These are phyloP conservation scores for Beta lomatogona DNA, from an alignment of 179 eudicot genomes.

Conservation along the genomic window DNA sequence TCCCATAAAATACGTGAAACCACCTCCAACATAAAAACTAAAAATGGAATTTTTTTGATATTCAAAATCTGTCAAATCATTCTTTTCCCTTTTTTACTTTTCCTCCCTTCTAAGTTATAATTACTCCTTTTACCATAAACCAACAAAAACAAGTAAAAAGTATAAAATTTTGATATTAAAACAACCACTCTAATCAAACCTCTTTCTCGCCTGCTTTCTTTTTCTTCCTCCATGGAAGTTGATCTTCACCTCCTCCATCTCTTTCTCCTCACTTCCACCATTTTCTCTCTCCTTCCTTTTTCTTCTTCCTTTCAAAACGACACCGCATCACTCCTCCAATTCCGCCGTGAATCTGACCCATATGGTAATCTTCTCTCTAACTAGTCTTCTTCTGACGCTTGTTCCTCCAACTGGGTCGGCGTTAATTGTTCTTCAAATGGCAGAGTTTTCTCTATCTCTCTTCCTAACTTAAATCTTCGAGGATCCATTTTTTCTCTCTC, in stretches of 20 bases:
- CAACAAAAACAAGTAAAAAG: not conserved
- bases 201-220: conserved; percentile 16
- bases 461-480: conserved; percentile 74
- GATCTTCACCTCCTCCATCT: not conserved
- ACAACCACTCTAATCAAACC: not conserved
- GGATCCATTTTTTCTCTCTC: conserved; percentile 69
- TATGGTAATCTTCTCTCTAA: conserved; percentile 70
- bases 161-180: not conserved
- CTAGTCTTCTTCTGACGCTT: conserved; percentile 69
- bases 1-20: too few species aligned
- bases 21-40: not conserved
- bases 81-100: not conserved
- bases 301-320: conserved; percentile 40
- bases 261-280: not conserved
- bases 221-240: conserved; percentile 17
- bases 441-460: conserved; percentile 59
- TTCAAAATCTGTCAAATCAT: conserved; percentile 12
- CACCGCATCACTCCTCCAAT: conserved; percentile 59
- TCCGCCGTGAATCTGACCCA: conserved; percentile 62
- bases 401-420: conserved; percentile 69
- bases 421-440: conserved; percentile 49
- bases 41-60: not conserved
- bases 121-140: not conserved
- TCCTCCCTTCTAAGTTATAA: not conserved
- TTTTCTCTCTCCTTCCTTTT: conserved; percentile 25